Evolutionary conservation across 2,329 filamentous ascomycete genomes (phyloP), one percentile per base, ranked within the genome.

Genomic region (Ascochyta viciae-villosae): DNA sequence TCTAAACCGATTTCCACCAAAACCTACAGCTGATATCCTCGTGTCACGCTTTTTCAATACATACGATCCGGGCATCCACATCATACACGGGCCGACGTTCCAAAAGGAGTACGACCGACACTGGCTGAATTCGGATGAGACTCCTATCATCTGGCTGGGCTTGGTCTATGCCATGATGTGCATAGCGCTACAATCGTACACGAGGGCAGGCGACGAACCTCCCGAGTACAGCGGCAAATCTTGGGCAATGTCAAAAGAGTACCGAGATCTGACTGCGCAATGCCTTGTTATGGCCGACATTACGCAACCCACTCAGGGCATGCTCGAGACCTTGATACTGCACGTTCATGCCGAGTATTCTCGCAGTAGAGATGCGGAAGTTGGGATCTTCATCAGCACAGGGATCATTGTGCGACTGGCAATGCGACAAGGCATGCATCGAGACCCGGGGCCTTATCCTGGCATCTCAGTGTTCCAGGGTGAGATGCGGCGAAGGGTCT

Each of bases 31-130:
- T n/a, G 87, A 96, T 67, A 88, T 91, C 23, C 82, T 98, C 16
- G 89, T 96, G 58, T 88, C 89, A 59, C 87, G 94, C 57, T 99
- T 96, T 72, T 97, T 98, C 80, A 94, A 94, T 72, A 94, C 90
- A 26, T 87, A 86, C 63, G 86, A 88, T 64, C 86, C 85, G 13
- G 82, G 83, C 26, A 83, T 85, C 46, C 83, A 81, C 53, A 81
- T 82, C 53, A 79, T 83, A 50, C 79, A 82, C 55, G 88, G 88
- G 0, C 93, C 92, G 10, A 93, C 91, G 0, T 97, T 97, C 68
- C 87, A 94, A 68, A 75, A 74, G 42, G 77, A 87, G 73, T 89
- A 88, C 65, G 84, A 87, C 60, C 78, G 79, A 60, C 84, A 88
- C 70, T 94, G 90, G 90, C 79, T 87, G 66, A 86, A 89, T 65